phyloP scores from a whole-genome alignment of 495 filamentous ascomycete species.

The Cercophora sp. region DNA sequence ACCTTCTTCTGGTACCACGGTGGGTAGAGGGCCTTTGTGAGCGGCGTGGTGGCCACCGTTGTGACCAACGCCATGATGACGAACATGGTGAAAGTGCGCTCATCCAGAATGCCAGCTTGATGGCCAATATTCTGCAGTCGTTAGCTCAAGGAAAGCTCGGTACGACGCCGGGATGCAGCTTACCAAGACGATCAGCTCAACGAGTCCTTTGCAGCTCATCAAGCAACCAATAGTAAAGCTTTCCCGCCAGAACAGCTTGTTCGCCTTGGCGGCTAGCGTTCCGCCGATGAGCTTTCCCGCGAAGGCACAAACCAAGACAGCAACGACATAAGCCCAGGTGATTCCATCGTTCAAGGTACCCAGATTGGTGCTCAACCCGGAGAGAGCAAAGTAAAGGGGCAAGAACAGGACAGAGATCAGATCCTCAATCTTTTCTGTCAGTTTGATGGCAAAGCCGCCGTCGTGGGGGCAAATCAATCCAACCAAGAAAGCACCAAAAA shows the following conservation, averaged over 20 bases:
- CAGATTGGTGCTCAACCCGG: slow-evolving; percentile 84
- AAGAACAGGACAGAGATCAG: slow-evolving; percentile 83
- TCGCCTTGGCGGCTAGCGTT: slow-evolving; percentile 69
- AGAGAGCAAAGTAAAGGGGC: slow-evolving; percentile 92
- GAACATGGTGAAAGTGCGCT: slow-evolving; percentile 92
- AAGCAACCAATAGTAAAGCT: slow-evolving; percentile 85
- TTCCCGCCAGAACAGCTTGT: slow-evolving; percentile 87
- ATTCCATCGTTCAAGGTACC: slow-evolving; percentile 78
- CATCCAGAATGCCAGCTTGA: slow-evolving; percentile 83
- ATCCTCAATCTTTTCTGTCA: slow-evolving; percentile 96
- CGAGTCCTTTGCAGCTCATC: slow-evolving; percentile 97
- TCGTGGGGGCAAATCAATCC: slow-evolving; percentile 93
- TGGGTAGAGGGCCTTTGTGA: slow-evolving; percentile 76
- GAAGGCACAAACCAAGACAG: slow-evolving; percentile 78
- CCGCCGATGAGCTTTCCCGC: slow-evolving; percentile 82
- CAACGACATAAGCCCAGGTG: slow-evolving; percentile 91
- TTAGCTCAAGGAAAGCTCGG: slow-evolving; percentile 20
- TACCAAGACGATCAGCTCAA: slow-evolving; percentile 93
- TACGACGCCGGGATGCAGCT: slow-evolving; percentile 22
- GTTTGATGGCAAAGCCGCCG: slow-evolving; percentile 87
- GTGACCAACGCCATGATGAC: slow-evolving; percentile 97
- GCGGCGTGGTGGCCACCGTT: slow-evolving; percentile 84
- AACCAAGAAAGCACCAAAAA: slow-evolving; percentile 84
- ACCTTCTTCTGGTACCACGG: slow-evolving; percentile 88
- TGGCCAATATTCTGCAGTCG: slow-evolving; percentile 78